Evolutionary conservation across 202 grass and related monocot species (phyloP), one percentile per base, ranked within the genome.

Genomic region (Hordeum pubiflorum): DNA sequence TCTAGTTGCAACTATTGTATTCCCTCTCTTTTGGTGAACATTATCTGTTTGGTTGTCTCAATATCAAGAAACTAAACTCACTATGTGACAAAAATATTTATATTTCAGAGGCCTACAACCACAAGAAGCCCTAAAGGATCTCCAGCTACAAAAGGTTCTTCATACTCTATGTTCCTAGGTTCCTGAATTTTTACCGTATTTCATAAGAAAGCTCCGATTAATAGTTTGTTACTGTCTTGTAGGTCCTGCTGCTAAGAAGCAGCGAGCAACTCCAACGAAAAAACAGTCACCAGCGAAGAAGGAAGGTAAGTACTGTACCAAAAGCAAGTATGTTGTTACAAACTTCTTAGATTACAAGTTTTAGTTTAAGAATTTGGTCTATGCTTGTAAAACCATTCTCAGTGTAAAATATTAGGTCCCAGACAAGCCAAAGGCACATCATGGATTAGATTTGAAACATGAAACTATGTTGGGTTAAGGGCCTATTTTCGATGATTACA

Each of bases 131-230:
- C 72, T 8, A 88, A 84, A 83, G 62, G 66, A 63, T 90, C 91
- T 83, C 82, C 88, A 75, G 80, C 82, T 81, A 24, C 82, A 40
- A 90, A 88, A 93, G 88, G 91, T 88, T 88, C 26, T 36, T 71
- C 68, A 44, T 57, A 37, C 38, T 41, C 2, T 29, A 32, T 36
- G 2, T 64, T 71, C 37, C 58, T 59, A 55, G 59, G 36, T 39
- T 81, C 77, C 84, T 78, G 72, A 20, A 2, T 5, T 1, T 26
- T 65, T 4, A 5, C 10, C 24, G 2, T 77, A 56, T 87, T 50
- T 12, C 0, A 0, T 63, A 74, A 71, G 38, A 7, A 58, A 79
- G 0, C 15, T 54, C 9, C 4, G 2, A 48, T 72, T 52, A 43
- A 69, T 44, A 43, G 6, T 73, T 73, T 31, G 39, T 72, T 73